A percentile compares a stretch with the other conserved stretches of the same genome.
Evolutionary conservation across 768 basidiomycete genomes (phyloP).

Genomic region (Leccinellum albellum): DNA sequence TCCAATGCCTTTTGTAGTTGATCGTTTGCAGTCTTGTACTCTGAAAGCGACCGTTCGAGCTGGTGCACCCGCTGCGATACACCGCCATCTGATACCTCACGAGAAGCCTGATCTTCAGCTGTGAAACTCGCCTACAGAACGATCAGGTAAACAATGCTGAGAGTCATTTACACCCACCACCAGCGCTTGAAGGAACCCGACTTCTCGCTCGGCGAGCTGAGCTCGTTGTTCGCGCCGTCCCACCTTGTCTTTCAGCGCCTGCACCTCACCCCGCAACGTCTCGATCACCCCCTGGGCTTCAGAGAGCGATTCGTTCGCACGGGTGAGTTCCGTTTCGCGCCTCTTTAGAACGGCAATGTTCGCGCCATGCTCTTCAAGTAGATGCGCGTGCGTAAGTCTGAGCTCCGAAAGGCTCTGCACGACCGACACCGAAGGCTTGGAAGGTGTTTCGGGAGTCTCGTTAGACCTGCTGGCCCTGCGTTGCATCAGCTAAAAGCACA

Average conservation of each 20-base stretch:
- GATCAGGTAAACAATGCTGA: background rate
- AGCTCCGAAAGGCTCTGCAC: slow-evolving; percentile 57
- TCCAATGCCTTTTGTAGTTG: slow-evolving; percentile 49
- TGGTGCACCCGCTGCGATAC: slow-evolving; percentile 46
- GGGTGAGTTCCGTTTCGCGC: slow-evolving; percentile 50
- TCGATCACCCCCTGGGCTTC: slow-evolving; percentile 35
- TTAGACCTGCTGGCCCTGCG: slow-evolving; percentile 38
- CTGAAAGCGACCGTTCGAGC: slow-evolving; percentile 51
- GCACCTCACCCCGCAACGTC: slow-evolving; percentile 35
- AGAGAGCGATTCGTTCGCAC: slow-evolving; percentile 34
- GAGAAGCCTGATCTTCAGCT: slow-evolving; percentile 47
- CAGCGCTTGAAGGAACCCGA: slow-evolving; percentile 64
- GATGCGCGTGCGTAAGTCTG: slow-evolving; percentile 56
- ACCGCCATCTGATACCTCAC: slow-evolving; percentile 29
- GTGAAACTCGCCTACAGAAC: slow-evolving; percentile 54
- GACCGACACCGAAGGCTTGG: slow-evolving; percentile 50
- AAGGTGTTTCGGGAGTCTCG: slow-evolving; percentile 33
- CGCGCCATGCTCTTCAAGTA: slow-evolving; percentile 67
- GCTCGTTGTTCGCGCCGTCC: slow-evolving; percentile 37
- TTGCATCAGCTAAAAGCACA: background rate
- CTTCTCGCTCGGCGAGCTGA: slow-evolving; percentile 54
- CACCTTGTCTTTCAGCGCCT: slow-evolving; percentile 37
- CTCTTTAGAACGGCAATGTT: slow-evolving; percentile 49
- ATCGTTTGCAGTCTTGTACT: slow-evolving; percentile 50
- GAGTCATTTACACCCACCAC: slow-evolving; percentile 44